Percentiles rank a stretch among this genome's conserved stretches.
Conservation (phyloP, 306 rosid genomes). For the Cucumis sativus region DNA sequence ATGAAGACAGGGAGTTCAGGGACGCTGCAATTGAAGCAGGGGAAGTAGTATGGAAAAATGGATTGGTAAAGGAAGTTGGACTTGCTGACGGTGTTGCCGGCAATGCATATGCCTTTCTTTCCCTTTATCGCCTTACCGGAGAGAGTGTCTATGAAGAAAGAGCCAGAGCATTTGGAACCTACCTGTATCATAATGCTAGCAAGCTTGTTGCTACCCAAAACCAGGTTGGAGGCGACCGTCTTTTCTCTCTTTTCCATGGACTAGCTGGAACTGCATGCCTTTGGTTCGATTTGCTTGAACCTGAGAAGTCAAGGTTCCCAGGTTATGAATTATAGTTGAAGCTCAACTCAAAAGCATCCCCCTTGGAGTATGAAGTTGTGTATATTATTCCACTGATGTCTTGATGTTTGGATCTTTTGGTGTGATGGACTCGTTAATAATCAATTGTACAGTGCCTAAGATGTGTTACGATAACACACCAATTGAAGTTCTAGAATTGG, state of each 20-base stretch:
- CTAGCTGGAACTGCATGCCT: slow-evolving; percentile 77
- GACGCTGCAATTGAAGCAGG: slow-evolving; percentile 97
- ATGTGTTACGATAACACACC: not conserved
- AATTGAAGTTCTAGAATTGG: not conserved
- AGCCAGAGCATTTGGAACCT: slow-evolving; percentile 60
- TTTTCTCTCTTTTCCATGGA: slow-evolving; percentile 71
- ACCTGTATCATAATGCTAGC: slow-evolving; percentile 41
- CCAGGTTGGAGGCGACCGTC: slow-evolving; percentile 14
- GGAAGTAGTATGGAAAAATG: slow-evolving; percentile 90
- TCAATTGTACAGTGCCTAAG: not conserved
- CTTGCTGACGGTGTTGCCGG: slow-evolving; percentile 83
- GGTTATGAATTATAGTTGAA: slow-evolving; percentile 55
- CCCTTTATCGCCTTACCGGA: slow-evolving; percentile 54
- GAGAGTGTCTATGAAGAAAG: slow-evolving; percentile 61
- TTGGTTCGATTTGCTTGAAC: slow-evolving; percentile 65
- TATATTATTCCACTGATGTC: too few relatives aligned
- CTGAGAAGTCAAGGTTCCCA: slow-evolving; percentile 59
- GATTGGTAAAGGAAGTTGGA: slow-evolving; percentile 68
- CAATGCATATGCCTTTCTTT: slow-evolving; percentile 69
- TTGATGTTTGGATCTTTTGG: too few relatives aligned
- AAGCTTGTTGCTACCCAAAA: slow-evolving; percentile 12
- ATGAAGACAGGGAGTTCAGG: slow-evolving; percentile 53
- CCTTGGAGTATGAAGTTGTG: too few relatives aligned
- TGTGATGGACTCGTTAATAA: not conserved
- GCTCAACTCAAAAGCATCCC: not conserved